Percentiles rank a stretch among this genome's conserved stretches.
phyloP scores from a whole-genome alignment of 1,284 basidiomycete species.

The Limonomyces culmigenus region DNA sequence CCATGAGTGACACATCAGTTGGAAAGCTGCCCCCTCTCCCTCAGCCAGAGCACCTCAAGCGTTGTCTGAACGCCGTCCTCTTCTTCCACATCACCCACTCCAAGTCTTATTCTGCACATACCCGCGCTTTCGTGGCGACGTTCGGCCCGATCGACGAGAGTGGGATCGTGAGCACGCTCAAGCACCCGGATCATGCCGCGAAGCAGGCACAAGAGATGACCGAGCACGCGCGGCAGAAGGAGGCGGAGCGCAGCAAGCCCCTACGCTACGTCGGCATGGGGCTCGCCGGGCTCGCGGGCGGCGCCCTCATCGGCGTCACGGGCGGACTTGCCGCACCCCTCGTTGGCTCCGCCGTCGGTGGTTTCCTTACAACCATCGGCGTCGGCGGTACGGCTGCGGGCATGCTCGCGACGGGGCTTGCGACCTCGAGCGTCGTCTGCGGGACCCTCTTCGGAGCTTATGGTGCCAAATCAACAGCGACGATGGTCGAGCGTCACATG shows the following conservation, averaged over 20 bases:
- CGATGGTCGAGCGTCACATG: constrained; percentile 32
- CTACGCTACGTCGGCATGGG: constrained; percentile 31
- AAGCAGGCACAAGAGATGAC: constrained; percentile 27
- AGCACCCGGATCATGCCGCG: constrained; percentile 28
- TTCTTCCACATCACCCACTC: constrained; percentile 31
- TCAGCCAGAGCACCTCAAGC: constrained; percentile 15
- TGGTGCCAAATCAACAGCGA: constrained; percentile 29
- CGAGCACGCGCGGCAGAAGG: constrained; percentile 20
- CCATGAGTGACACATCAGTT: constrained; percentile 27
- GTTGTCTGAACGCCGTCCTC: constrained; percentile 28
- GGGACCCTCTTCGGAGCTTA: constrained; percentile 42
- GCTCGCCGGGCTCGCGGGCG: constrained; percentile 35
- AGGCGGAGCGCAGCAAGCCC: constrained; percentile 24
- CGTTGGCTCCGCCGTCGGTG: constrained; percentile 34
- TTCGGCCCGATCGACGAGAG: constrained; percentile 27
- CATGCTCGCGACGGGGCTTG: constrained; percentile 33
- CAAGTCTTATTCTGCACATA: constrained; percentile 35
- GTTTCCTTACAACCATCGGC: constrained; percentile 31
- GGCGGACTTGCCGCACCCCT: constrained; percentile 39
- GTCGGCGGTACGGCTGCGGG: constrained; percentile 37
- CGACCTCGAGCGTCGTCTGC: constrained; percentile 37
- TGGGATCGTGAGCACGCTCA: constrained; percentile 26
- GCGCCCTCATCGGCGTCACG: constrained; percentile 37
- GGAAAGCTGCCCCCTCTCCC: constrained; percentile 24
- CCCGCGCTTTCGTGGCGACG: constrained; percentile 27